Evolutionary conservation across 1,284 basidiomycete genomes (phyloP), one percentile per base, ranked within the genome.

Genomic region (Ganoderma sinense): DNA sequence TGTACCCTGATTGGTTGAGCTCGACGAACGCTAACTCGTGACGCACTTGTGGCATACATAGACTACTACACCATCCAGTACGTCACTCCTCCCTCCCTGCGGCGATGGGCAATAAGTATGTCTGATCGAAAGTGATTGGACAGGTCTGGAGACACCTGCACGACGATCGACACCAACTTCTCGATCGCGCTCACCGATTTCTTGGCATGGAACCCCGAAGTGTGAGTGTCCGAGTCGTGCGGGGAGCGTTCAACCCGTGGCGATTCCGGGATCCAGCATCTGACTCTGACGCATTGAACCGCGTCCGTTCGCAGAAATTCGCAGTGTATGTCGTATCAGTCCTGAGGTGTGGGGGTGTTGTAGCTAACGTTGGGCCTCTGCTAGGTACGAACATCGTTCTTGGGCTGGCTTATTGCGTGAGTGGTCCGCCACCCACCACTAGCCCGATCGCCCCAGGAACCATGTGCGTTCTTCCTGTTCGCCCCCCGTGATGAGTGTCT

Each of bases 61-160:
- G 45, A 20, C n/a, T 48, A 48, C 10, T 23, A 48, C 45, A 48
- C 45, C 1, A n/a, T 48, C 45, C 45, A 48, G 45, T 48, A 7
- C n/a, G n/a, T 48, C 45, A 2, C 20, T 23, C 10, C 45, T 23
- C n/a, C 45, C 20, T 23, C 11, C 1, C 45, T 20, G 11, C 45
- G 3, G 8, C 10, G 10, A n/a, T n/a, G 5, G 20, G n/a, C 0
- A 1, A 20, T 48, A 4, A 10, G 4, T 10, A 5, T 18, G 41
- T 4, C 2, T 23, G 29, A 1, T 39, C 36, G 36, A 39, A 10
- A 7, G 11, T 53, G 20, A 8, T n/a, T 65, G 45, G 23, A 69
- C 14, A 39, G 55, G 58, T 63, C 70, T 18, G 70, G 70, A 3
- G 70, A 71, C 29, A 62, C 40, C n/a, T 71, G 70, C 59, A 55